These are phyloP conservation scores for Saccharomycopsis sp. DNA, from an alignment of 805 yeast genomes.

Conservation along the genomic window DNA sequence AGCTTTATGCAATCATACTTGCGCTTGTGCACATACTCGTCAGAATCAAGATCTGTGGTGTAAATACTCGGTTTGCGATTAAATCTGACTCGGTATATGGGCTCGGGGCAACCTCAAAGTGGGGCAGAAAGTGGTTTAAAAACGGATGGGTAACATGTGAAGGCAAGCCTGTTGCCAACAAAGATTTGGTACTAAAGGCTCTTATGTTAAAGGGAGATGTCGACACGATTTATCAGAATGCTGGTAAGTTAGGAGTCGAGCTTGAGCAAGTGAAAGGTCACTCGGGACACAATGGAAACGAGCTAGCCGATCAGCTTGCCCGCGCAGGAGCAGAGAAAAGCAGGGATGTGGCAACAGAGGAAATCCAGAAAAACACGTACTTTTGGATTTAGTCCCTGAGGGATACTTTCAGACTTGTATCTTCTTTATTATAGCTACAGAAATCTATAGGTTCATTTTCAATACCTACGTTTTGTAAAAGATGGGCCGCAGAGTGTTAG, in stretches of 20 bases:
- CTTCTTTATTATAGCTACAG: too few relatives aligned
- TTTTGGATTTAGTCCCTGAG: too few relatives aligned
- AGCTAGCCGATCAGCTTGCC: constrained; percentile 70
- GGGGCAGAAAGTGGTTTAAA: constrained; percentile 50
- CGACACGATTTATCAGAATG: constrained; percentile 30
- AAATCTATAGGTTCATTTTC: too few relatives aligned
- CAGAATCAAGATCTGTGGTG: too few relatives aligned
- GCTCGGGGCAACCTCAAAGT: constrained; percentile 45
- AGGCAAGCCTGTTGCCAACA: constrained; percentile 43
- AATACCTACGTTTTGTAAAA: too few relatives aligned
- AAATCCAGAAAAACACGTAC: too few relatives aligned
- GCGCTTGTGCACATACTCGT: constrained; percentile 43
- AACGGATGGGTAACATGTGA: constrained; percentile 47
- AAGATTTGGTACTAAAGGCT: constrained; percentile 40
- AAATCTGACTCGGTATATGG: constrained; percentile 69
- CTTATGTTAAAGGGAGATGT: constrained; percentile 32
- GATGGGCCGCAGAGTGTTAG: too few relatives aligned
- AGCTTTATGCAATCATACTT: constrained; percentile 55
- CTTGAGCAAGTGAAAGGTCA: constrained; percentile 71
- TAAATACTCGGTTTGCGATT: too few relatives aligned
- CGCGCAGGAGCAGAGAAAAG: constrained; percentile 45
- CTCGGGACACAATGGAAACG: constrained; percentile 62
- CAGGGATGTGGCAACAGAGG: too few relatives aligned
- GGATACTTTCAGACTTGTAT: too few relatives aligned
- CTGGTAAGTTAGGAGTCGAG: constrained; percentile 29